These are phyloP conservation scores for Mycena venus DNA, from an alignment of 768 basidiomycete species.

Conservation along the genomic window DNA sequence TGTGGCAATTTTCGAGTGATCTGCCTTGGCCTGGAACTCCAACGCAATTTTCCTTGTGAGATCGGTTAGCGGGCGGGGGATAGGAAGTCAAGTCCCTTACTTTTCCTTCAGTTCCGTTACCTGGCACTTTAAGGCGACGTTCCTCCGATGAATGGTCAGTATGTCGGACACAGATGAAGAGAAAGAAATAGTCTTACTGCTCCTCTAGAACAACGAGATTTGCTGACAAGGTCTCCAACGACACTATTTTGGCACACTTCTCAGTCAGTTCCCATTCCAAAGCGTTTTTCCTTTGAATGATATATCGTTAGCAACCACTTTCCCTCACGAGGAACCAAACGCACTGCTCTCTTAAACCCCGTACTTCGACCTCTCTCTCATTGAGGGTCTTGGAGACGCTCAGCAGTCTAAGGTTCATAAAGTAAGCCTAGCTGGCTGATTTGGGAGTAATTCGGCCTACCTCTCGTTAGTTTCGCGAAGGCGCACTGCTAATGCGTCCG, in stretches of 20 bases:
- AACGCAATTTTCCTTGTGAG: constrained; percentile 10
- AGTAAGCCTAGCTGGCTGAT: not conserved
- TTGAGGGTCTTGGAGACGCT: constrained; percentile 8
- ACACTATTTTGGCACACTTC: constrained; percentile 13
- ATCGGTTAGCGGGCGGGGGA: not conserved
- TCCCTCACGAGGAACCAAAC: not conserved
- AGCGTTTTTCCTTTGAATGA: constrained; percentile 24
- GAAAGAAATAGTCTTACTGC: not conserved
- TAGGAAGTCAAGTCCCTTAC: not conserved
- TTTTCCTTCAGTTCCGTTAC: constrained; percentile 24
- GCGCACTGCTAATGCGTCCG: constrained; percentile 21
- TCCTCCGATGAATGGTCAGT: constrained; percentile 2
- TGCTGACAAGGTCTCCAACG: constrained; percentile 12
- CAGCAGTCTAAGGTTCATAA: not conserved
- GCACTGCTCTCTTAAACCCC: constrained; percentile 12
- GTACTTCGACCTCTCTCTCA: constrained; percentile 17
- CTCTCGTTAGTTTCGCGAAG: constrained; percentile 32
- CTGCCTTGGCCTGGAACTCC: constrained; percentile 21
- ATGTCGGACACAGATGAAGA: not conserved
- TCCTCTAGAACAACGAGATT: not conserved
- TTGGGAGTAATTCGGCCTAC: not conserved
- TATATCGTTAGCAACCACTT: not conserved
- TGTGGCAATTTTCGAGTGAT: constrained; percentile 3
- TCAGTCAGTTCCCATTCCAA: constrained; percentile 26
- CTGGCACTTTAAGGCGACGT: constrained; percentile 11